Base-by-base conservation (phyloP, 805 yeast species). In the Wickerhamiella galacta region DNA sequence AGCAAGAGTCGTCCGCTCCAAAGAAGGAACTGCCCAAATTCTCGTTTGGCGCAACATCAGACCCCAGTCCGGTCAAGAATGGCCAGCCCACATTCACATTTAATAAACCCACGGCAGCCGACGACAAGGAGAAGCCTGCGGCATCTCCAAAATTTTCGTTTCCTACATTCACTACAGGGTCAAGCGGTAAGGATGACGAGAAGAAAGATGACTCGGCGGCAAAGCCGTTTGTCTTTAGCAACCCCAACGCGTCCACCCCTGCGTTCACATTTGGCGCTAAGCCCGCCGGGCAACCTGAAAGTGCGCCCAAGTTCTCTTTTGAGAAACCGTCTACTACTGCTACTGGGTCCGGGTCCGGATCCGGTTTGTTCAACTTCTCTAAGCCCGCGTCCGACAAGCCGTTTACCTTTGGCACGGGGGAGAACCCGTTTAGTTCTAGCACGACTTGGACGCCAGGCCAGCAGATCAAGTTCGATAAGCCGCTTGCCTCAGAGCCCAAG, bases 401-500 rank as follows among this genome's bases (percentile, higher is more conserved):
- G 25, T 40, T 40, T 30, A 23, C 19, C 2, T 41, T 41, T 25
- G 40, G 40, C 32, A 33, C 35, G 33, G 23, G 29, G 18, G 31
- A 19, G 12, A 12, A 24, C 8, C 27, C 6, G 9, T 12, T 9
- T 6, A 24, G 15, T 9, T 6, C 27, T 20, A n/a, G n/a, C n/a
- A 7, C 22, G 22, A 20, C 41, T 4, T 44, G 48, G 48, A 40
- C 38, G 22, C 46, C 47, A 5, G 37, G 37, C 35, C 30, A 33
- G 20, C 32, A 33, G 17, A 30, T 37, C 30, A 39, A 38, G 25
- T 6, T 15, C n/a, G n/a, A n/a, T n/a, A 17, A 22, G 38, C 17
- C 39, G 37, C 12, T 57, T 42, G 3, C 52, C 46, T 4, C 53
- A 45, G 16, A n/a, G n/a, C n/a, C n/a, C n/a, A n/a, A n/a, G n/a